Base-by-base conservation (phyloP, 2,329 filamentous ascomycete species). In the Xylaria sp. region DNA sequence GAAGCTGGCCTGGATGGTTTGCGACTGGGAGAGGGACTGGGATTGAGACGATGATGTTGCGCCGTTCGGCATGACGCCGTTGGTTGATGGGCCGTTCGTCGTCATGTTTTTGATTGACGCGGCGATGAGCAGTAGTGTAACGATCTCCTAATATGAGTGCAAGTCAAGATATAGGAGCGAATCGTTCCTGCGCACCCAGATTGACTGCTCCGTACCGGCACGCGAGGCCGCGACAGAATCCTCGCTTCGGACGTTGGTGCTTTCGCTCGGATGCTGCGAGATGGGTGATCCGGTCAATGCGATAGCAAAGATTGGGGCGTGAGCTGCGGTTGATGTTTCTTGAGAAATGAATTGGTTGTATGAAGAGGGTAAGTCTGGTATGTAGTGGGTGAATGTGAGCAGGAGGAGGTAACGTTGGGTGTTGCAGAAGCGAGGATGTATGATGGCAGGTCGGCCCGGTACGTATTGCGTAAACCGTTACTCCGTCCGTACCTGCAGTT, bases 1-100 rank as follows among this genome's bases (percentile, higher is more conserved):
- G 7, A 7, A 16, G 34, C 54, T 63, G 61, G 57, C 57, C 18
- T 63, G 63, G 3, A 52, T 53, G 4, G 60, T 63, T 13, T 58
- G 63, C 1, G 57, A 62, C 46, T 23, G 47, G 6, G 54, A 58
- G 16, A 57, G 59, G 2, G 53, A 23, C 39, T 63, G 61, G 1
- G 51, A 4, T 52, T 59, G 60, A 2, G 62, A 58, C 19, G 60
- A 60, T 10, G 35, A 39, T n/a, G 63, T 19, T 44, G 58, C 59
- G 19, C 56, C 51, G 57, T 23, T 44, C 3, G 58, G 55, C 39
- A 37, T 54, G 30, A 59, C 39, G 35, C 60, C 58, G 47, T 65
- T 63, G 35, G 62, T 59, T n/a, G 42, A 16, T 19, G 23, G 53
- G 13, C 6, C 57, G 4, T 54, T 55, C 30, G 60, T 57, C 8